Evolutionary conservation across 2,329 filamentous ascomycete species (phyloP), one percentile per base, ranked within the genome.

Genomic region (Juglanconis oblonga): DNA sequence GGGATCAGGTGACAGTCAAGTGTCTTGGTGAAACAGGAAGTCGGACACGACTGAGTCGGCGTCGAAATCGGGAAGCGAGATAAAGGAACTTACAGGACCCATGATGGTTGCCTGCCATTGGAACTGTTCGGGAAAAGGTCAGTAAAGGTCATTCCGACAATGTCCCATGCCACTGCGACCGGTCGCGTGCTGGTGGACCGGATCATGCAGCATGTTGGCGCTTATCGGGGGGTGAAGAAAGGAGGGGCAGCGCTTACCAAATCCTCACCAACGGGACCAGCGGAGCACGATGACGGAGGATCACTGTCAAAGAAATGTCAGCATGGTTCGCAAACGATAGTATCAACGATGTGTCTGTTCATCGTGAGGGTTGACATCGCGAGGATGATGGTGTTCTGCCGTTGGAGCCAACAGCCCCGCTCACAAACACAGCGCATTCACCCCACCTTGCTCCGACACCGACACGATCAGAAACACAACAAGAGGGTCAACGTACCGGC

Each of bases 81-180:
- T 33, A n/a, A 11, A 72, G 64, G 61, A 69, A 87, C 91, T 87
- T 87, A 96, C 92, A 76, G 95, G 95, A 79, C 95, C 95, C 95
- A 99, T 99, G 77, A 99, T 99, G 56, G 95, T 99, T 72, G 95
- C 95, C 88, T 99, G 95, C 95, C 95, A 99, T 87, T 98, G 95
- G 76, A 99, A 99, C 94, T 99, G 71, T 71, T 52, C 51, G 62
- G 60, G 49, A 51, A 52, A 62, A 52, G 57, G 68, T 79, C 65
- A 79, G 75, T 62, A 63, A 24, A 64, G 62, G 29, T 33, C 17
- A 44, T 52, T 38, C 35, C 6, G 40, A 52, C 35, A 42, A 48
- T 24, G 48, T 50, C 24, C 38, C 55, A 54, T 54, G 59, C 55
- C 11, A 48, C 11, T 5, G 42, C 4, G 36, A 33, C 32, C 11